Base-by-base conservation (phyloP, 495 filamentous ascomycete genomes). In the Penicillium malachiteum region DNA sequence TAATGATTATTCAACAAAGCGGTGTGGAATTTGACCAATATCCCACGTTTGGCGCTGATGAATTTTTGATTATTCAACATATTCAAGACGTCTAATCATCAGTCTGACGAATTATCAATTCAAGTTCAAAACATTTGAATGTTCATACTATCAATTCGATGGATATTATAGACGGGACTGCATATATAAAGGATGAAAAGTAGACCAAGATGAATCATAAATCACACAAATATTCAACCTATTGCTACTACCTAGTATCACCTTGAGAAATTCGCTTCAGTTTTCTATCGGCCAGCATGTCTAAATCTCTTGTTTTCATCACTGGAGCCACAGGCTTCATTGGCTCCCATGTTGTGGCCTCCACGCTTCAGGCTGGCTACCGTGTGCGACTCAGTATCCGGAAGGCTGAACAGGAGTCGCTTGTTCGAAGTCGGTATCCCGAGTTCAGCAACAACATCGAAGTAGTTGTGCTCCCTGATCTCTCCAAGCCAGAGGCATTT, bases 381-480 rank as follows among this genome's bases (percentile, higher is more conserved):
- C 56, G 56, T 14, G 62, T 67, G 2, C 64, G 69, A 8, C 43
- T 61, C 0, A 42, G 54, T 43, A 58, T 71, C 32, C 66, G 70
- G 34, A 54, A 49, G n/a, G 34, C 52, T 37, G 41, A 58, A 9
- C 65, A 70, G 50, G 60, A 55, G 21, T 48, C 60, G n/a, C 48
- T 48, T n/a, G 48, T 71, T 3, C 55, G 61, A 21, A 43, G 48
- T 12, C 40, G 58, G 14, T 60, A 57, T 51, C 26, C 37, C 5
- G 58, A 43, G 17, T 53, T 51, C 45, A 43, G 47, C 3, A 35
- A 56, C 14, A 31, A 58, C 12, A 46, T 73, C 33, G 64, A 70
- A 16, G 78, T 79, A 48, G 49, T 62, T 35, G 60, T 78, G 16
- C 70, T 85, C 2, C 75, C 80, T 32, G 78, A 83, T 55, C 72